These are phyloP conservation scores for Ophiostoma himal-ulmi DNA, from an alignment of 2,329 filamentous ascomycete genomes.

Conservation along the genomic window DNA sequence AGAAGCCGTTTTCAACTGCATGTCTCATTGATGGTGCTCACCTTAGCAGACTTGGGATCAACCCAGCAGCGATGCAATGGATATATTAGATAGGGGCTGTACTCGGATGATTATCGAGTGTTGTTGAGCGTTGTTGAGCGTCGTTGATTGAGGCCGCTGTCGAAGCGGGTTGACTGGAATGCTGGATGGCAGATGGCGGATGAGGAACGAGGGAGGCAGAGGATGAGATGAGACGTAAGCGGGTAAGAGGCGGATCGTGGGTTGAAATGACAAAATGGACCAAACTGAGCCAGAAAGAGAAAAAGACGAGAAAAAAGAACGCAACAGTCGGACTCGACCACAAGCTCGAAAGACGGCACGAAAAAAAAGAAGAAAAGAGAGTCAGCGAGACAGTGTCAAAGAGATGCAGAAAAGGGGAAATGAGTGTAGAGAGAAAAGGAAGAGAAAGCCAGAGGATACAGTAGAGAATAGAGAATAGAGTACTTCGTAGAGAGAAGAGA, in stretches of 20 bases:
- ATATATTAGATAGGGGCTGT: no score
- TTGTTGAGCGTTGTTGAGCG: no score
- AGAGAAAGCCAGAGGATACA: neutral
- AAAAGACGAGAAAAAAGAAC: neutral
- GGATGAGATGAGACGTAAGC: constrained; percentile 5
- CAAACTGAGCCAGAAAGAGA: neutral
- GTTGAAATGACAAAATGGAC: no score
- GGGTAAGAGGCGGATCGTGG: neutral
- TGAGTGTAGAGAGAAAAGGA: neutral
- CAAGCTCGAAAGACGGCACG: neutral
- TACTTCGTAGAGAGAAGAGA: neutral
- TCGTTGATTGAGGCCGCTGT: neutral
- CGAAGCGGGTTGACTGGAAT: constrained; percentile 1
- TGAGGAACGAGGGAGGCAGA: neutral
- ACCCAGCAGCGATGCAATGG: neutral
- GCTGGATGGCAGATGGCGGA: neutral
- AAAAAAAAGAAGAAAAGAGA: constrained; percentile 1
- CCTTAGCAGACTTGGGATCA: neutral
- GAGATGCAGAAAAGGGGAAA: constrained; percentile 8
- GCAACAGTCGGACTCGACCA: neutral
- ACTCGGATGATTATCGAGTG: no score
- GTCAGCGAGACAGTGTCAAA: constrained; percentile 11
- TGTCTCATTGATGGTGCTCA: neutral
- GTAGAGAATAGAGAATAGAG: no score
- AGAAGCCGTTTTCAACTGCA: neutral